phyloP scores from a whole-genome alignment of 2,329 filamentous ascomycete genomes.

The Diplodia corticola region DNA sequence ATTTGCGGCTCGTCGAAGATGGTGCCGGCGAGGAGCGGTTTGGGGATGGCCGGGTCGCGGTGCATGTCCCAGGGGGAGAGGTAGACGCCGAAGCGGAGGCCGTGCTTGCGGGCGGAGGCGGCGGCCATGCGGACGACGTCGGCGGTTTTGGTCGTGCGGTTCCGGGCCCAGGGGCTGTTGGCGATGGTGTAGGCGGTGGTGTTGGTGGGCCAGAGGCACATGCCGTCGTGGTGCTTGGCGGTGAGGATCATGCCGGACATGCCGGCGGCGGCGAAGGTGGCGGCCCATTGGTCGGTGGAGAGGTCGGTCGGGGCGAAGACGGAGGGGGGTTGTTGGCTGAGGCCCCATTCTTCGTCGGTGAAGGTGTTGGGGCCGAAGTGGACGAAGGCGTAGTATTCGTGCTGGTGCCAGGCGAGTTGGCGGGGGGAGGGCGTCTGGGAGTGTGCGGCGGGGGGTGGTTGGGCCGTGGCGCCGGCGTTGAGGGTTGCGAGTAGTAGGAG shows the following conservation, averaged over 20 bases:
- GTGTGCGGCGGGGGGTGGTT: constrained; percentile 23
- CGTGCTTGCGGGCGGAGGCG: constrained; percentile 35
- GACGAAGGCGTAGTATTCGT: constrained; percentile 27
- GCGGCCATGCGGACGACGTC: constrained; percentile 39
- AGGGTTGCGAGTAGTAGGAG: neutral
- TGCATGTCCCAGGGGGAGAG: constrained; percentile 43
- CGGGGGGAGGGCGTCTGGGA: constrained; percentile 24
- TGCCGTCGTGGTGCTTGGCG: constrained; percentile 42
- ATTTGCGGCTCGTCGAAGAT: constrained; percentile 40
- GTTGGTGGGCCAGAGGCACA: constrained; percentile 39
- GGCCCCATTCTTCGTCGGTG: constrained; percentile 27
- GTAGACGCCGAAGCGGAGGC: constrained; percentile 40
- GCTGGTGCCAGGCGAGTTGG: constrained; percentile 26
- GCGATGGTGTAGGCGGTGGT: constrained; percentile 39
- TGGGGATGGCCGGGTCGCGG: constrained; percentile 41
- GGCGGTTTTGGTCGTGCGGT: constrained; percentile 33
- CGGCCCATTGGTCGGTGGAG: constrained; percentile 27
- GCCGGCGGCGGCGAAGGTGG: constrained; percentile 29
- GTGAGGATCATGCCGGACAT: constrained; percentile 41
- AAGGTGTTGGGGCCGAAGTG: constrained; percentile 29
- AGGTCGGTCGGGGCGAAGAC: constrained; percentile 26
- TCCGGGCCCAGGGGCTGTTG: constrained; percentile 35
- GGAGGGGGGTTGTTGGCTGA: constrained; percentile 24
- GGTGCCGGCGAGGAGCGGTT: constrained; percentile 33
- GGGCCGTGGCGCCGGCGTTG: neutral